Percentiles rank a stretch among this genome's conserved stretches.
These are phyloP conservation scores for Tylopilus balloui DNA, from an alignment of 768 basidiomycete species.

Conservation along the genomic window DNA sequence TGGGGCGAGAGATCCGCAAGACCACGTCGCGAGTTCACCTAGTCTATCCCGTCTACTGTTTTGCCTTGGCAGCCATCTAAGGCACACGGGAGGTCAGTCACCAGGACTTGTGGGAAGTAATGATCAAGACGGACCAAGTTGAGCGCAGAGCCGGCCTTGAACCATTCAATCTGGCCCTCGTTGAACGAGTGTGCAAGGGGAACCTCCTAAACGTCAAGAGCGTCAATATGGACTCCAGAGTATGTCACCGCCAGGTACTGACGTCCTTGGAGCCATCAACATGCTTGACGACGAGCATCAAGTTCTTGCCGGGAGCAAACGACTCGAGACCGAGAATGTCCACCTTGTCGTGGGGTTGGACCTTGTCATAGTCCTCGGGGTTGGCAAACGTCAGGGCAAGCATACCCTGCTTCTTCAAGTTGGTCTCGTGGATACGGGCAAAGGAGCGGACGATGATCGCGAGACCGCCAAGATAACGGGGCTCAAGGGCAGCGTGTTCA, in stretches of 20 bases:
- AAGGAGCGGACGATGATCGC: slow-evolving; percentile 96
- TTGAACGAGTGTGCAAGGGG: slow-evolving; percentile 91
- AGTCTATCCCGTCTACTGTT: slow-evolving; percentile 31
- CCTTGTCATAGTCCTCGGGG: slow-evolving; percentile 91
- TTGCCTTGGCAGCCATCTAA: slow-evolving; percentile 69
- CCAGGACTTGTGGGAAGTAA: not conserved
- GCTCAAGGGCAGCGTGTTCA: slow-evolving; percentile 96
- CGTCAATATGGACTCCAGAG: slow-evolving; percentile 8
- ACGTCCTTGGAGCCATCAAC: slow-evolving; percentile 70
- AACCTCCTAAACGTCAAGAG: slow-evolving; percentile 48
- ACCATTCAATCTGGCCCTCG: slow-evolving; percentile 96
- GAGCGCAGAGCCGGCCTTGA: slow-evolving; percentile 94
- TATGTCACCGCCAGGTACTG: slow-evolving; percentile 16
- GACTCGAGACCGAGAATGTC: slow-evolving; percentile 84
- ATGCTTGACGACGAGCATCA: slow-evolving; percentile 81
- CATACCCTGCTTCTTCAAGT: slow-evolving; percentile 99
- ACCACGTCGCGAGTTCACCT: not conserved
- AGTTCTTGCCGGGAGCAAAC: slow-evolving; percentile 89
- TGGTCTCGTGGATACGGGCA: slow-evolving; percentile 97
- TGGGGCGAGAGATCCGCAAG: not conserved
- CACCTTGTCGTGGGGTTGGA: slow-evolving; percentile 82
- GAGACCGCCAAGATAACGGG: slow-evolving; percentile 89
- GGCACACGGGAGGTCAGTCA: slow-evolving; percentile 4
- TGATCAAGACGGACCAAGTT: slow-evolving; percentile 60
- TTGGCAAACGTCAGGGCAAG: slow-evolving; percentile 92